Evolutionary conservation across 202 grass and related monocot species (phyloP).

Genomic region (Hordeum pubiflorum): DNA sequence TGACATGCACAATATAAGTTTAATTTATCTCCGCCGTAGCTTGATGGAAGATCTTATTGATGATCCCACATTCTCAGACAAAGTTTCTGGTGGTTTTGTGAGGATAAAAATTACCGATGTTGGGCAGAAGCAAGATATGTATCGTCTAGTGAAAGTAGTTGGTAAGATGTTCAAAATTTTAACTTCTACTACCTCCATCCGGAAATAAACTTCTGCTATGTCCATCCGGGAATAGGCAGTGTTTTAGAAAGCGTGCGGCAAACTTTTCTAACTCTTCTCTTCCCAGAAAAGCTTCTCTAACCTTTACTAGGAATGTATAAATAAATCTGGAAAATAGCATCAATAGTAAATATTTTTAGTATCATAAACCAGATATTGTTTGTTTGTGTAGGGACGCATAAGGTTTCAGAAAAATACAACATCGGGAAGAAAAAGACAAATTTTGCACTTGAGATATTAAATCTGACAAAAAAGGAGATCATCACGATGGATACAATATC

Average conservation of each 20-base stretch:
- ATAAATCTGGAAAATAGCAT: neutral
- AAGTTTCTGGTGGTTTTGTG: slow-evolving; percentile 75
- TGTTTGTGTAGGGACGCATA: slow-evolving; percentile 63
- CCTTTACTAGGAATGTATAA: neutral
- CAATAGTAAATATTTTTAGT: neutral
- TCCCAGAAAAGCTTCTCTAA: neutral
- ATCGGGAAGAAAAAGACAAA: slow-evolving; percentile 86
- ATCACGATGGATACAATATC: slow-evolving; percentile 88
- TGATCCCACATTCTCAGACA: slow-evolving; percentile 51
- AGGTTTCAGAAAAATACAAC: slow-evolving; percentile 72
- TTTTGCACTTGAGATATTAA: slow-evolving; percentile 81
- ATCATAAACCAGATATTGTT: neutral
- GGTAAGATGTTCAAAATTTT: slow-evolving; percentile 46
- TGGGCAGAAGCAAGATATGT: slow-evolving; percentile 88
- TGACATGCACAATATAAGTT: slow-evolving; percentile 86
- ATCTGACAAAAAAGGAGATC: slow-evolving; percentile 82
- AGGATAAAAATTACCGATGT: slow-evolving; percentile 82
- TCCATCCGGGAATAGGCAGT: neutral
- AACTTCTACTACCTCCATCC: neutral
- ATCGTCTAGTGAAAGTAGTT: slow-evolving; percentile 95
- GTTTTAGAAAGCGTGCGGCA: neutral
- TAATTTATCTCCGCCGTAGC: slow-evolving; percentile 73
- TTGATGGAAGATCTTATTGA: slow-evolving; percentile 88
- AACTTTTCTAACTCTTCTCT: no score
- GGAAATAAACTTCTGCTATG: no score